phyloP scores from a whole-genome alignment of 768 basidiomycete genomes.

The Pilatotrama ljubarskyi region DNA sequence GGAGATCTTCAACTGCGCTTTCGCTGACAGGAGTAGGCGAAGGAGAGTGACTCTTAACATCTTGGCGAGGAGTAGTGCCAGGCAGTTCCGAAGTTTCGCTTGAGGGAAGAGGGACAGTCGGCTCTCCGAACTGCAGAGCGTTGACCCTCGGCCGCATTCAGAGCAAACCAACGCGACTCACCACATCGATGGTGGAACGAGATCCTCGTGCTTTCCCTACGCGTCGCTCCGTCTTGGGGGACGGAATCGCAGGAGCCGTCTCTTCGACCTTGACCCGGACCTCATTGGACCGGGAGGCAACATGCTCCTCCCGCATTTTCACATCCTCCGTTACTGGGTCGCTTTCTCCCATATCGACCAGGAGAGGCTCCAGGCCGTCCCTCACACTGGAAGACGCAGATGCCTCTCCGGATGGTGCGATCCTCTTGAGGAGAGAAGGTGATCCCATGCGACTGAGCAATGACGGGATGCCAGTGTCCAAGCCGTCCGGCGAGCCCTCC shows the following conservation, averaged over 20 bases:
- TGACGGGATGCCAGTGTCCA: constrained; percentile 6
- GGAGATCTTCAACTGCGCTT: not conserved
- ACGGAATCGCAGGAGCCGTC: not conserved
- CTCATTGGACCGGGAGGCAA: not conserved
- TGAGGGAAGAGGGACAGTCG: not conserved
- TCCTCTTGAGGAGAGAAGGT: constrained; percentile 10
- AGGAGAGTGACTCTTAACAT: not conserved
- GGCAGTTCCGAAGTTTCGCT: not conserved
- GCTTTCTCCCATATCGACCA: not conserved
- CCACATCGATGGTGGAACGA: constrained; percentile 16
- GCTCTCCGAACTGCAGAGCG: constrained; percentile 8
- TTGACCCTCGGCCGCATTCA: not conserved
- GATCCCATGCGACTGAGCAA: constrained; percentile 2
- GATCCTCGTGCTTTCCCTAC: not conserved
- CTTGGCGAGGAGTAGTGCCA: not conserved
- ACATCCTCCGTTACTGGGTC: not conserved
- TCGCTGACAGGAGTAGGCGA: not conserved
- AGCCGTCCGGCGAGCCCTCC: not conserved
- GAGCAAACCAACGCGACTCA: not conserved
- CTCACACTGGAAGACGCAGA: not conserved
- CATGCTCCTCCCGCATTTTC: constrained; percentile 1
- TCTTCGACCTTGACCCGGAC: constrained; percentile 11
- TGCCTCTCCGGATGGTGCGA: not conserved
- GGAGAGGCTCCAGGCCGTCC: not conserved
- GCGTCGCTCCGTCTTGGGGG: not conserved